Percentiles rank a stretch among this genome's conserved stretches.
phyloP scores from a whole-genome alignment of 805 yeast genomes.

The Metschnikowia borealis region DNA sequence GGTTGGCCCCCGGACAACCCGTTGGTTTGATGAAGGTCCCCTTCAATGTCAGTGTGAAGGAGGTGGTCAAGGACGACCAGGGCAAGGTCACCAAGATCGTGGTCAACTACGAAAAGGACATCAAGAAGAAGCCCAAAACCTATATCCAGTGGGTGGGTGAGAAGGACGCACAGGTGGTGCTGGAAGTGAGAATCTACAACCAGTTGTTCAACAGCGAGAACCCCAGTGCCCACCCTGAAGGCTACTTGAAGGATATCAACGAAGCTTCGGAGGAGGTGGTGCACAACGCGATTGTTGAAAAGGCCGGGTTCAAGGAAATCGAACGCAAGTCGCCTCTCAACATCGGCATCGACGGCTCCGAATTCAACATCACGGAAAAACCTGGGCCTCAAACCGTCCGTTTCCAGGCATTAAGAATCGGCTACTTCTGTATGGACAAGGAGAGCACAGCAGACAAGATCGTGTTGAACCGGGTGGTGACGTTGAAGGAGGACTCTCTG shows the following conservation, averaged over 20 bases:
- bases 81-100: slow-evolving; percentile 70
- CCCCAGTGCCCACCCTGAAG: slow-evolving; percentile 84
- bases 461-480: slow-evolving; percentile 85
- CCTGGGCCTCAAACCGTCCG: slow-evolving; percentile 46
- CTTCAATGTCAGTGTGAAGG: slow-evolving; percentile 66
- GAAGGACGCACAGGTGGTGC: slow-evolving; percentile 50
- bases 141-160: slow-evolving; percentile 95
- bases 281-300: slow-evolving; percentile 69
- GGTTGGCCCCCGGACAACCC: slow-evolving; percentile 90
- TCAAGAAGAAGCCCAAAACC: slow-evolving; percentile 82
- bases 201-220: slow-evolving; percentile 87
- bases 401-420: slow-evolving; percentile 96
- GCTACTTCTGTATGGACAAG: slow-evolving; percentile 87
- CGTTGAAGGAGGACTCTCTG: slow-evolving; percentile 78
- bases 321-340: slow-evolving; percentile 72
- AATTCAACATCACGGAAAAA: slow-evolving; percentile 67
- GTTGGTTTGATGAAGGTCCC: slow-evolving; percentile 95
- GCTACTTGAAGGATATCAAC: slow-evolving; percentile 80
- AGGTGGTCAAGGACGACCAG: slow-evolving; percentile 55
- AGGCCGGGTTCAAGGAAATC: slow-evolving; percentile 62
- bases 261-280: slow-evolving; percentile 69
- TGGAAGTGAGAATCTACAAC: slow-evolving; percentile 82
- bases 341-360: slow-evolving; percentile 51
- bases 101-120: slow-evolving; percentile 68
- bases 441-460: slow-evolving; percentile 58